phyloP scores from a whole-genome alignment of 306 rosid species.

The Vigna trinervia region DNA sequence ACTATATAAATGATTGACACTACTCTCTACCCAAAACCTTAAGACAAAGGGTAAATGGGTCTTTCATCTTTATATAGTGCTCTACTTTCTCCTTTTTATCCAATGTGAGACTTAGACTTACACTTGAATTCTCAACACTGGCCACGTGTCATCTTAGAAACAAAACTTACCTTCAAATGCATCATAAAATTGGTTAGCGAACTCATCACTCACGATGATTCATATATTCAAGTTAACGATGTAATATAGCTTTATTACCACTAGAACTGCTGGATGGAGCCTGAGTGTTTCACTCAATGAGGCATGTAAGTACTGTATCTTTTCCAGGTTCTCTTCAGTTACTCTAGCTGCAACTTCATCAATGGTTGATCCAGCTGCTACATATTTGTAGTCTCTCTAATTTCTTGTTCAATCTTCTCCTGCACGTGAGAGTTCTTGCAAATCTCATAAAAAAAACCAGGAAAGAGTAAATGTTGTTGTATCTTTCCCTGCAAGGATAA shows the following conservation, averaged over 20 bases:
- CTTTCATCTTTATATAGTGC: too few species aligned
- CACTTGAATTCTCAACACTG: constrained; percentile 29
- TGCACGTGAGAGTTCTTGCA: constrained; percentile 65
- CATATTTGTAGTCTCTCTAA: constrained; percentile 44
- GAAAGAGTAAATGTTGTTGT: constrained; percentile 62
- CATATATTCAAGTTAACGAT: background rate
- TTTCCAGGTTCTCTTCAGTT: constrained; percentile 56
- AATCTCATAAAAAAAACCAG: constrained; percentile 53
- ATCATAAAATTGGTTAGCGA: constrained; percentile 35
- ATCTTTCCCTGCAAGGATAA: constrained; percentile 66
- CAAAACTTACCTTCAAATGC: constrained; percentile 49
- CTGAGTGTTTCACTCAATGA: constrained; percentile 66
- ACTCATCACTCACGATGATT: background rate
- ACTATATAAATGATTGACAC: too few species aligned
- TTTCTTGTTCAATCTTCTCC: constrained; percentile 61
- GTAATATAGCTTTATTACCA: constrained; percentile 45
- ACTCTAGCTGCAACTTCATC: constrained; percentile 50
- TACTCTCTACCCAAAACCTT: too few species aligned
- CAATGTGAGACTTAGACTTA: too few species aligned
- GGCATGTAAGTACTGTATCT: constrained; percentile 66
- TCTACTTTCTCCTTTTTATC: too few species aligned
- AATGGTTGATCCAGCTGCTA: constrained; percentile 24
- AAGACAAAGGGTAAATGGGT: too few species aligned
- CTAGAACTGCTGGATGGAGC: constrained; percentile 69
- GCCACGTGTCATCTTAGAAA: constrained; percentile 60